These are phyloP conservation scores for Sistotremastrum niveocremeum DNA, from an alignment of 768 basidiomycete species.

Conservation along the genomic window DNA sequence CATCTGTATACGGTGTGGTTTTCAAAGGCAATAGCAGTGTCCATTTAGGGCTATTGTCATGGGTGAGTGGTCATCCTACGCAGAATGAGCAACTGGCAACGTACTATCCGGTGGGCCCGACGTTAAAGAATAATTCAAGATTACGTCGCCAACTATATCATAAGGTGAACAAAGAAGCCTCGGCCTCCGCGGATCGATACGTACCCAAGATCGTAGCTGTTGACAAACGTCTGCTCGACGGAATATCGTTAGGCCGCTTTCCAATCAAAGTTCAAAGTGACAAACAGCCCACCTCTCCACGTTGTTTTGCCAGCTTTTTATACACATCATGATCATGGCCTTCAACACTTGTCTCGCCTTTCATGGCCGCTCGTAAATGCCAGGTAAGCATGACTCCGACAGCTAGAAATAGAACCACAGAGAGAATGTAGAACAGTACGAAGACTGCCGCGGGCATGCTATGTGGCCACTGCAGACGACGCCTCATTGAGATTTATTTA, in stretches of 20 bases:
- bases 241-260: neutral
- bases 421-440: conserved; percentile 64
- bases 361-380: conserved; percentile 56
- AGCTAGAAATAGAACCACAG: conserved; percentile 59
- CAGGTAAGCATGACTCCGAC: conserved; percentile 60
- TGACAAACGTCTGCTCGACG: conserved; percentile 52
- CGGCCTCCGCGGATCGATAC: conserved; percentile 7
- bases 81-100: conserved; percentile 18
- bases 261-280: neutral
- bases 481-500: conserved; percentile 8
- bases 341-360: conserved; percentile 85
- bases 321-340: conserved; percentile 78
- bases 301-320: conserved; percentile 44
- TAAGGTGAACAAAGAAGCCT: neutral
- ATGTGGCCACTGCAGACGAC: conserved; percentile 38
- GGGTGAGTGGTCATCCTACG: neutral
- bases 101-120: conserved; percentile 70
- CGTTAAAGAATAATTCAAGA: conserved; percentile 75
- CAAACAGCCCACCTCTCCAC: conserved; percentile 47
- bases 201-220: conserved; percentile 84
- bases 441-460: conserved; percentile 55
- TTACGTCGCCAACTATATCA: conserved; percentile 42
- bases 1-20: conserved; percentile 73
- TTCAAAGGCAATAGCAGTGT: conserved; percentile 78
- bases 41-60: conserved; percentile 41